phyloP scores from a whole-genome alignment of 163 green algal species.

The Volvox carteri region DNA sequence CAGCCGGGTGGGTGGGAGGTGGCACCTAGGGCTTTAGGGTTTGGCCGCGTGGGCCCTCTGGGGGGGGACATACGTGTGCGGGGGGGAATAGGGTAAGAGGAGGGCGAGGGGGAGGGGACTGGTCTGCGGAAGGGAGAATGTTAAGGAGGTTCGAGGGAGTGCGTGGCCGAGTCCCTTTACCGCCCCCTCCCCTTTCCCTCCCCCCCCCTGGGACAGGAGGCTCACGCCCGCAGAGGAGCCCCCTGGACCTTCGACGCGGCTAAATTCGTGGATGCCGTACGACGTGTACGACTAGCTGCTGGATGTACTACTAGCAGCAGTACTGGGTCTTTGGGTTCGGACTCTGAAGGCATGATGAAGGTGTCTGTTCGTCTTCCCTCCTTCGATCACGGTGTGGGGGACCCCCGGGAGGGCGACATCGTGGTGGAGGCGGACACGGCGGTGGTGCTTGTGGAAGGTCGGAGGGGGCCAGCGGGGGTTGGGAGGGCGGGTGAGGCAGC shows the following conservation, averaged over 20 bases:
- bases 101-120: background rate
- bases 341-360: background rate
- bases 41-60: no score
- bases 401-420: constrained; percentile 78
- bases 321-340: background rate
- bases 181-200: no score
- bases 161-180: no score
- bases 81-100: background rate
- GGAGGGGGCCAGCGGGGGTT: background rate
- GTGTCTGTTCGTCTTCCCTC: constrained; percentile 65
- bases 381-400: constrained; percentile 88
- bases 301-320: background rate
- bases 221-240: constrained; percentile 79
- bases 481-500: background rate
- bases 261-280: constrained; percentile 74
- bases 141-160: no score
- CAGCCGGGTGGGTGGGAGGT: background rate
- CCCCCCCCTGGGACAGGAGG: no score
- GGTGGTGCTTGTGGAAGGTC: constrained; percentile 32
- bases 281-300: constrained; percentile 18
- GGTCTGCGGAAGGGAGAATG: background rate
- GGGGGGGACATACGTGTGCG: background rate
- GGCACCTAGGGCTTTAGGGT: no score
- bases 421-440: background rate
- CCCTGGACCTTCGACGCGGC: constrained; percentile 89